Conservation (phyloP, 2,329 filamentous ascomycete species). For the Rhynchosporium graminicola region DNA sequence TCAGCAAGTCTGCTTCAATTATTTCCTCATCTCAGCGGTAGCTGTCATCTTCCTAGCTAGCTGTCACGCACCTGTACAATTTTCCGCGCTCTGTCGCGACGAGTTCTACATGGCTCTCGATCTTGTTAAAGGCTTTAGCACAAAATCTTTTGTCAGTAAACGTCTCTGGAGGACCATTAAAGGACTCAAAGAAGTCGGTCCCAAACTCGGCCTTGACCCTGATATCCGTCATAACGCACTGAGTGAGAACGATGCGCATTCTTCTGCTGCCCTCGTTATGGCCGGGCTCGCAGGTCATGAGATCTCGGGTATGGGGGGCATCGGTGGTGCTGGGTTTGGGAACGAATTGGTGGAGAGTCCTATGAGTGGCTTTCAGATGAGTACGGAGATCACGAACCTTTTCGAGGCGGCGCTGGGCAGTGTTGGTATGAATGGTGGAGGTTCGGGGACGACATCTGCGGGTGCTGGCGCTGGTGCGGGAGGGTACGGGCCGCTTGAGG, state of each 20-base stretch:
- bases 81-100: slow-evolving; percentile 66
- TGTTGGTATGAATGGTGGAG: slow-evolving; percentile 30
- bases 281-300: slow-evolving; percentile 51
- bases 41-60: slow-evolving; percentile 76
- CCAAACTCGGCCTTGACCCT: slow-evolving; percentile 56
- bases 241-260: slow-evolving; percentile 49
- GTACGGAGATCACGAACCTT: slow-evolving; percentile 41
- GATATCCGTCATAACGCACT: slow-evolving; percentile 15
- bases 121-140: slow-evolving; percentile 70
- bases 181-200: slow-evolving; percentile 71
- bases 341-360: slow-evolving; percentile 29
- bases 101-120: slow-evolving; percentile 81
- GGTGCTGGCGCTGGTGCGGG: slow-evolving; percentile 10
- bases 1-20: slow-evolving; percentile 77
- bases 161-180: slow-evolving; percentile 68
- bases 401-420: slow-evolving; percentile 41
- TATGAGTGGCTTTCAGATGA: slow-evolving; percentile 42
- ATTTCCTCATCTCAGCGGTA: slow-evolving; percentile 74
- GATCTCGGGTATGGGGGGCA: slow-evolving; percentile 31
- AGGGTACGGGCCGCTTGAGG: slow-evolving; percentile 22
- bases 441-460: slow-evolving; percentile 21
- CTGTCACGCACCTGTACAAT: slow-evolving; percentile 71
- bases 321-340: slow-evolving; percentile 19
- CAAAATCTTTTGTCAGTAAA: slow-evolving; percentile 70
- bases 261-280: slow-evolving; percentile 56